Conservation (phyloP, 495 filamentous ascomycete genomes). For the Tuber borchii region DNA sequence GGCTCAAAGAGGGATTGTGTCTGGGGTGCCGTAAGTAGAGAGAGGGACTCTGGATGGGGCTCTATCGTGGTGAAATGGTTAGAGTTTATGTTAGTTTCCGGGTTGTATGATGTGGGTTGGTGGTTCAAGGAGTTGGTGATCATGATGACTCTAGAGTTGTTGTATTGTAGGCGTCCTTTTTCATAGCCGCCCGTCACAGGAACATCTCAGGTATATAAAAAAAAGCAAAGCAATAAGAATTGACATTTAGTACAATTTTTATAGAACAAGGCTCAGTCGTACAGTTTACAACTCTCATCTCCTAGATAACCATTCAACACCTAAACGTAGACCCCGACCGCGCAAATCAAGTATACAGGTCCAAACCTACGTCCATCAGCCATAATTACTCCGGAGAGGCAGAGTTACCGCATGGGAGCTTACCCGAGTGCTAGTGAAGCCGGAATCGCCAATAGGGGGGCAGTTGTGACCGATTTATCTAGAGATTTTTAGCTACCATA, state of each 20-base stretch:
- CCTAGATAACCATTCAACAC: constrained; percentile 37
- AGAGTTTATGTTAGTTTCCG: constrained; percentile 21
- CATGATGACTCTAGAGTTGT: neutral
- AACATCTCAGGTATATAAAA: neutral
- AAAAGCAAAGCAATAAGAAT: neutral
- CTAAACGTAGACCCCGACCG: constrained; percentile 97
- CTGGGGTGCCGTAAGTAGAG: neutral
- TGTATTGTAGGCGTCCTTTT: neutral
- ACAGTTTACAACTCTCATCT: constrained; percentile 15
- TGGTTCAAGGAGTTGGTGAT: constrained; percentile 24
- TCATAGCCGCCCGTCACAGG: neutral
- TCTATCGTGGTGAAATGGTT: neutral
- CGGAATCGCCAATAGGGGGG: constrained; percentile 74
- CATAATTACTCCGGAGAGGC: constrained; percentile 9
- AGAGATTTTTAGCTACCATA: constrained; percentile 18
- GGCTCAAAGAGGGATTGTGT: neutral
- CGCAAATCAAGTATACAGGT: constrained; percentile 96
- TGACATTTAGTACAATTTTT: neutral
- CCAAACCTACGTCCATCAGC: constrained; percentile 61
- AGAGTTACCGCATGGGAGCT: constrained; percentile 37
- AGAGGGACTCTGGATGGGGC: neutral
- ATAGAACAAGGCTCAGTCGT: constrained; percentile 11
- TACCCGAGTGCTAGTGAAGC: constrained; percentile 88
- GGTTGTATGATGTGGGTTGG: constrained; percentile 7
- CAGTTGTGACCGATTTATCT: constrained; percentile 80